phyloP scores from a whole-genome alignment of 352 stramenopile genomes.

The Elongisporangium undulatum region DNA sequence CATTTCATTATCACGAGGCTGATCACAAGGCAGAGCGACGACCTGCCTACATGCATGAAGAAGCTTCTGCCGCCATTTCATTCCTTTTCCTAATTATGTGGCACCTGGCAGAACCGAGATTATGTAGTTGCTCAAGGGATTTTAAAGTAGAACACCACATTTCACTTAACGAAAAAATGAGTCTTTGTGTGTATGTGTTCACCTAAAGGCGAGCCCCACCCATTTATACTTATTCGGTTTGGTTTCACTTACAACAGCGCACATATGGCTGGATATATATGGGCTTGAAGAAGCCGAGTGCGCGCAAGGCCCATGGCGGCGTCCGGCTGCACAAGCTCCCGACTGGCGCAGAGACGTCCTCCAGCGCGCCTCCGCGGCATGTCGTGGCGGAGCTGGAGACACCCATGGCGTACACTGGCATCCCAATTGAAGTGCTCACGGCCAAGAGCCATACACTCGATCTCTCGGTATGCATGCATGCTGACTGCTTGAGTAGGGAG shows the following conservation, averaged over 20 bases:
- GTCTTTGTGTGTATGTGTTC: neutral
- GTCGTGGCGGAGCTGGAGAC: slow-evolving; percentile 34
- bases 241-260: slow-evolving; percentile 1
- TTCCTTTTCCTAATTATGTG: neutral
- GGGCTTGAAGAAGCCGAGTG: slow-evolving; percentile 27
- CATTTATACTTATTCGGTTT: neutral
- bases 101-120: neutral
- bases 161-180: neutral
- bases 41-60: neutral
- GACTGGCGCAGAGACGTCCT: slow-evolving; percentile 6
- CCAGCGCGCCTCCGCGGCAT: slow-evolving; percentile 5
- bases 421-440: slow-evolving; percentile 58
- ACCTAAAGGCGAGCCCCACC: neutral
- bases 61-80: neutral
- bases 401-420: slow-evolving; percentile 47
- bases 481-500: too few species aligned
- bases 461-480: slow-evolving; percentile 31
- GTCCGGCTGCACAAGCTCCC: slow-evolving; percentile 40
- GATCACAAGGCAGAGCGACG: neutral
- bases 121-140: neutral
- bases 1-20: slow-evolving; percentile 44
- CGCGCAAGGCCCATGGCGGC: slow-evolving; percentile 34
- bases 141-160: neutral
- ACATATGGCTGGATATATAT: slow-evolving; percentile 9
- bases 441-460: slow-evolving; percentile 41